Evolutionary conservation across 257 asterid species (phyloP).

Genomic region (Verbena officinalis): DNA sequence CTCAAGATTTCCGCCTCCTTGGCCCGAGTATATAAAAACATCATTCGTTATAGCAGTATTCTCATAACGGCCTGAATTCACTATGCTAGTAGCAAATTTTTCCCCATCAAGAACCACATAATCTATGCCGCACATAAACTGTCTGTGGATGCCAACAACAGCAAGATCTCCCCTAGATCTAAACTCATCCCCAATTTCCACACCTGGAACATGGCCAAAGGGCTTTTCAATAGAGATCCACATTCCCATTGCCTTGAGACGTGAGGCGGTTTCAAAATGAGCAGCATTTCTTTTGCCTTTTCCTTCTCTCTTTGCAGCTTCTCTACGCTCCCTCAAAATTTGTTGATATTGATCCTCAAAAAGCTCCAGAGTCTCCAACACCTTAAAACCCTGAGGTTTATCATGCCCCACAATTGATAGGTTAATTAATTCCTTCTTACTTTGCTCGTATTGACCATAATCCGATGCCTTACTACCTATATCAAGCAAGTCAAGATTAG

Average conservation of each 20-base stretch:
- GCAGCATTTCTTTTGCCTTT: neutral
- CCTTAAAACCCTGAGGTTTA: constrained; percentile 30
- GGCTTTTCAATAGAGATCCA: constrained; percentile 19
- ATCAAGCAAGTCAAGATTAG: neutral
- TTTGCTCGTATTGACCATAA: neutral
- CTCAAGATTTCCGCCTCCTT: constrained; percentile 69
- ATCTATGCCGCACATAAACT: constrained; percentile 55
- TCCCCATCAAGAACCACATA: constrained; percentile 33
- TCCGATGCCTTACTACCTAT: neutral
- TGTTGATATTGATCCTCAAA: constrained; percentile 46
- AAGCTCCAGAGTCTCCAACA: constrained; percentile 52
- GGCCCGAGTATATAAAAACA: constrained; percentile 66
- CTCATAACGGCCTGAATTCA: constrained; percentile 63
- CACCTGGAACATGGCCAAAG: constrained; percentile 65
- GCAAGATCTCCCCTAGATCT: constrained; percentile 66
- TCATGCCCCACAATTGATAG: constrained; percentile 20
- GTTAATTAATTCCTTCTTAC: constrained; percentile 28
- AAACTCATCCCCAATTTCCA: constrained; percentile 73
- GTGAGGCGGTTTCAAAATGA: constrained; percentile 20
- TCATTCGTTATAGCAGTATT: constrained; percentile 32
- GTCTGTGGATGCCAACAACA: constrained; percentile 62
- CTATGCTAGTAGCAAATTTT: constrained; percentile 64
- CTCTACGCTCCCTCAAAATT: constrained; percentile 38
- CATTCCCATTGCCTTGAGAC: constrained; percentile 29
- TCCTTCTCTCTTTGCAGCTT: constrained; percentile 35